Evolutionary conservation across 1,284 basidiomycete species (phyloP).

Genomic region (Filobasidium uniguttulatum): DNA sequence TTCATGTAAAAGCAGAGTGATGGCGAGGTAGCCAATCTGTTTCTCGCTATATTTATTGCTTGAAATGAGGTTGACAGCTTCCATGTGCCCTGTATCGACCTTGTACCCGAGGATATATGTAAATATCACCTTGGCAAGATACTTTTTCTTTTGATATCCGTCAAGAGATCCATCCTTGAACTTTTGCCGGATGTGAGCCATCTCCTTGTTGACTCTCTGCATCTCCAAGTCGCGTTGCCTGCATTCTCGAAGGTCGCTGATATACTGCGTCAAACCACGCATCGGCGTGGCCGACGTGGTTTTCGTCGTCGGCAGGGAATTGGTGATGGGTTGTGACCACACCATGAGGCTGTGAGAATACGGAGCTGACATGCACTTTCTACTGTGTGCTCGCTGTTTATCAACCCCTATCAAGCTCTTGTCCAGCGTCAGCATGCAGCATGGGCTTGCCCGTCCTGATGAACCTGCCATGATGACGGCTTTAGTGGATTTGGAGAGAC

Average conservation of each 20-base stretch:
- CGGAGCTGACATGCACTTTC: no score
- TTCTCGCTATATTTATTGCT: conserved; percentile 96
- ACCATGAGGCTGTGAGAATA: no score
- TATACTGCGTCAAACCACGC: conserved; percentile 89
- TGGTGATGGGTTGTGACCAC: no score
- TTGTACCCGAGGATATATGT: conserved; percentile 98
- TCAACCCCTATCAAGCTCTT: no score
- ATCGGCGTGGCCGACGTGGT: conserved; percentile 65
- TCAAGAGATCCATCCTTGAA: conserved; percentile 97
- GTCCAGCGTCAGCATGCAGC: no score
- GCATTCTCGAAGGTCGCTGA: conserved; percentile 85
- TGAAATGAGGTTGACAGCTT: conserved; percentile 94
- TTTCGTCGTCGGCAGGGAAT: no score
- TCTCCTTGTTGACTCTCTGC: conserved; percentile 97
- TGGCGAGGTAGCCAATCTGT: conserved; percentile 96
- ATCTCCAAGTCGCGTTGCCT: conserved; percentile 48
- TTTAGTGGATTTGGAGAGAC: no score
- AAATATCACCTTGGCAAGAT: conserved; percentile 81
- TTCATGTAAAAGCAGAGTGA: conserved; percentile 95
- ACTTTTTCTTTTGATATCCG: conserved; percentile 99
- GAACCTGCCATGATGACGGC: no score
- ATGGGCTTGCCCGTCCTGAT: no score
- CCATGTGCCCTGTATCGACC: conserved; percentile 98
- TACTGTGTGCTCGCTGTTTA: no score
- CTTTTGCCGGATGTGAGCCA: conserved; percentile 98